These are phyloP conservation scores for Metarhizium brunneum DNA, from an alignment of 2,329 filamentous ascomycete species.

Conservation along the genomic window DNA sequence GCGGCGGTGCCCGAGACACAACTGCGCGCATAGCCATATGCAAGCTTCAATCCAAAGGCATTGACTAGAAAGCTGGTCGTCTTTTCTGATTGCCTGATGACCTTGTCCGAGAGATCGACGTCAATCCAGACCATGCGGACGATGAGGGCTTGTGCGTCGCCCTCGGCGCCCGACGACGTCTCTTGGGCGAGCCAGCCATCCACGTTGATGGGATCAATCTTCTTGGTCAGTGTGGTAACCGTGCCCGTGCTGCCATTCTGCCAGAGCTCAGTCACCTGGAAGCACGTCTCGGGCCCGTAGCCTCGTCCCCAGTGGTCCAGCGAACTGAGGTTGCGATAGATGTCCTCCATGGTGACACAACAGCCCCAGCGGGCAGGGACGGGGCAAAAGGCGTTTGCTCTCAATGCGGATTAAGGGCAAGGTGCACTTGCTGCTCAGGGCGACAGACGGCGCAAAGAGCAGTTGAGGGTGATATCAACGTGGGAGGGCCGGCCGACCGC, in stretches of 20 bases:
- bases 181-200: slow-evolving; percentile 14
- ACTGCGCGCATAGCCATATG: slow-evolving; percentile 23
- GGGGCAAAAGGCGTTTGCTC: no score
- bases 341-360: slow-evolving; percentile 19
- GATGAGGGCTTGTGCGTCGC: slow-evolving; percentile 15
- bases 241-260: slow-evolving; percentile 12
- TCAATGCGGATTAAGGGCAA: not conserved
- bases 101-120: slow-evolving; percentile 13
- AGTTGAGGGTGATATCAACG: not conserved
- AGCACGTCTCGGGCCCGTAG: slow-evolving; percentile 10
- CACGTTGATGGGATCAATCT: slow-evolving; percentile 5
- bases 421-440: not conserved
- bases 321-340: slow-evolving; percentile 20
- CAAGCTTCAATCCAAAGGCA: slow-evolving; percentile 20
- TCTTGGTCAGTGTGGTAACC: slow-evolving; percentile 7
- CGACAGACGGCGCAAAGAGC: not conserved
- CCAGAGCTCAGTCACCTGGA: slow-evolving; percentile 22
- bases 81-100: slow-evolving; percentile 16
- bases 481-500: not conserved
- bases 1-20: slow-evolving; percentile 23
- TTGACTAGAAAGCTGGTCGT: slow-evolving; percentile 13
- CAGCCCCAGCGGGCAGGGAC: not conserved
- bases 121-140: slow-evolving; percentile 20
- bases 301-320: slow-evolving; percentile 14
- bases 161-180: slow-evolving; percentile 7